Percentiles rank a stretch among this genome's conserved stretches.
Conservation (phyloP, 345 rosid genomes). For the Populus ilicifolia region DNA sequence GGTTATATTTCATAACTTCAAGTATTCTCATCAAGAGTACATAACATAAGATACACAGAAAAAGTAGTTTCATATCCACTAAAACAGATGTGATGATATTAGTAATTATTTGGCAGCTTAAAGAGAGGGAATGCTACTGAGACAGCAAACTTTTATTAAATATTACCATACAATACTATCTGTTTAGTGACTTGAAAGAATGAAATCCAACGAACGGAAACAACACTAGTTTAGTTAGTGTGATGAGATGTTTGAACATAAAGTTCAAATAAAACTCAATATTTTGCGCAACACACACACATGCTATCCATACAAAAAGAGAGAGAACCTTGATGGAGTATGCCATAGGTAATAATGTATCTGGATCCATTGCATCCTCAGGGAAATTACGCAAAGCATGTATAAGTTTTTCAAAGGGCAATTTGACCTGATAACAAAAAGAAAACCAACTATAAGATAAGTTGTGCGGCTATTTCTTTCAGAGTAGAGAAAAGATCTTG, state of each 20-base stretch:
- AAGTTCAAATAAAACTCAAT: not conserved
- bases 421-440: slow-evolving; percentile 42
- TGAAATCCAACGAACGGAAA: not conserved
- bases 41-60: not conserved
- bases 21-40: not conserved
- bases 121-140: not conserved
- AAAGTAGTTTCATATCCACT: not conserved
- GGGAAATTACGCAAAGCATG: slow-evolving; percentile 88
- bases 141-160: not conserved
- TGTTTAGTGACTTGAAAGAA: not conserved
- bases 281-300: not conserved
- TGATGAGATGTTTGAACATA: not conserved
- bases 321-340: slow-evolving; percentile 68
- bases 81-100: not conserved
- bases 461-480: not conserved
- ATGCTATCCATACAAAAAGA: not conserved
- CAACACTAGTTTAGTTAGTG: not conserved
- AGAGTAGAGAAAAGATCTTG: not conserved
- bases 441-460: slow-evolving; percentile 2
- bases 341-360: slow-evolving; percentile 80
- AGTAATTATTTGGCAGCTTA: not conserved
- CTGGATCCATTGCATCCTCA: slow-evolving; percentile 91
- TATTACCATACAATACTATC: not conserved
- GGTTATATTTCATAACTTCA: not conserved
- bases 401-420: slow-evolving; percentile 91